Evolutionary conservation across 208 protist species (phyloP).

Genomic region (Acanthamoeba castellanii): DNA sequence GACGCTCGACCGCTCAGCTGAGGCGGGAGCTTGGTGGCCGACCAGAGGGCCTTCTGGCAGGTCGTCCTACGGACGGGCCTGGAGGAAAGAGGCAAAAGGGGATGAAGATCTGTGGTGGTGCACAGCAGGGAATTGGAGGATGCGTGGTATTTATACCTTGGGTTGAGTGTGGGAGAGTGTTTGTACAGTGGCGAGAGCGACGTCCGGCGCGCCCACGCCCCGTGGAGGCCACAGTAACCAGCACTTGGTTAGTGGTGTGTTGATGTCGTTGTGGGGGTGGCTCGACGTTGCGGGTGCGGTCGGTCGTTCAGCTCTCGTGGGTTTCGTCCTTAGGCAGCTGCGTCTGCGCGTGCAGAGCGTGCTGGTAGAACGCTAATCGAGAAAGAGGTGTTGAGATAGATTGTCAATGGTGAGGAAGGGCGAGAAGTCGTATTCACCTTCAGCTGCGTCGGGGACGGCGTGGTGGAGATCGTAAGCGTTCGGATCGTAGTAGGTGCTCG

Average conservation of each 20-base stretch:
- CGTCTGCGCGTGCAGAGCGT: not conserved
- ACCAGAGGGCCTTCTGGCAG: too few relatives aligned
- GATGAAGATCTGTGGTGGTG: not conserved
- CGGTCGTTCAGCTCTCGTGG: not conserved
- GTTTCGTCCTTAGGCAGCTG: not conserved
- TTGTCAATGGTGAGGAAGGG: conserved; percentile 9
- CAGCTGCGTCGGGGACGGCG: not conserved
- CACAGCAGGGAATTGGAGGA: not conserved
- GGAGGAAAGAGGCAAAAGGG: not conserved
- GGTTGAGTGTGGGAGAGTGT: not conserved
- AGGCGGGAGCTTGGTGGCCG: too few relatives aligned
- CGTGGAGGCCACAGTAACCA: not conserved
- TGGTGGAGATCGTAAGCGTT: not conserved
- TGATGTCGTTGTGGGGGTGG: not conserved
- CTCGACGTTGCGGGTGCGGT: not conserved
- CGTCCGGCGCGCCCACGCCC: not conserved
- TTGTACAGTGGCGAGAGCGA: not conserved
- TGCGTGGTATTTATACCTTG: not conserved
- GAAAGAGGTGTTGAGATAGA: not conserved
- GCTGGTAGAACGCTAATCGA: not conserved
- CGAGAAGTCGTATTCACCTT: conserved; percentile 8
- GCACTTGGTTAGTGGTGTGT: not conserved
- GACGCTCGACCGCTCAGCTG: too few relatives aligned
- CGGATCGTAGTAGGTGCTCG: not conserved
- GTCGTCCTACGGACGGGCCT: too few relatives aligned